Evolutionary conservation across 2,329 filamentous ascomycete species (phyloP).

Genomic region (Diaporthe sp.): DNA sequence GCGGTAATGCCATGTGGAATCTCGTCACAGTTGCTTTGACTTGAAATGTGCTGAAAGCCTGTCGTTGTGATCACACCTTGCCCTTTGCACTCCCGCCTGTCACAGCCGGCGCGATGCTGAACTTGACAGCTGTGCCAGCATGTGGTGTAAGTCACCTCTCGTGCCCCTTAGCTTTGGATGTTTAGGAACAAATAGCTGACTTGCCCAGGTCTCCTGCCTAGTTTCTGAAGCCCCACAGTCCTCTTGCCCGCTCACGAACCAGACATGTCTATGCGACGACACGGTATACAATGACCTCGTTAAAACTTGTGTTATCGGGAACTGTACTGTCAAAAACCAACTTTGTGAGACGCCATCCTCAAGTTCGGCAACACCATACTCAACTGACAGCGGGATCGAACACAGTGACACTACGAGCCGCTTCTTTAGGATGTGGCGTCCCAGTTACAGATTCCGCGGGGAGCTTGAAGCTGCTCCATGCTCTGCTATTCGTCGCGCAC

Average conservation of each 20-base stretch:
- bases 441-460: not conserved
- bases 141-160: constrained; percentile 29
- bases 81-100: not conserved
- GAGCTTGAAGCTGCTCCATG: not conserved
- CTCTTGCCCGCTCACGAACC: constrained; percentile 12
- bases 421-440: constrained; percentile 9
- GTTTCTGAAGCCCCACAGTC: constrained; percentile 6
- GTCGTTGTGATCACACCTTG: constrained; percentile 8
- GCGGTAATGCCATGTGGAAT: not conserved
- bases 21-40: constrained; percentile 1
- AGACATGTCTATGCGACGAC: constrained; percentile 30
- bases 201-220: constrained; percentile 20
- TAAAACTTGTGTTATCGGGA: constrained; percentile 17
- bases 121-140: constrained; percentile 27
- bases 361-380: not conserved
- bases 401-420: constrained; percentile 17
- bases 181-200: not conserved
- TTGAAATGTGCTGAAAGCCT: not conserved
- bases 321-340: constrained; percentile 20
- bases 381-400: not conserved
- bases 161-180: not conserved
- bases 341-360: constrained; percentile 20
- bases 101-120: constrained; percentile 20
- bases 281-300: constrained; percentile 2
- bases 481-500: constrained; percentile 48